phyloP scores from a whole-genome alignment of 2,329 filamentous ascomycete species.

The Aspergillus pseudoglaucus region DNA sequence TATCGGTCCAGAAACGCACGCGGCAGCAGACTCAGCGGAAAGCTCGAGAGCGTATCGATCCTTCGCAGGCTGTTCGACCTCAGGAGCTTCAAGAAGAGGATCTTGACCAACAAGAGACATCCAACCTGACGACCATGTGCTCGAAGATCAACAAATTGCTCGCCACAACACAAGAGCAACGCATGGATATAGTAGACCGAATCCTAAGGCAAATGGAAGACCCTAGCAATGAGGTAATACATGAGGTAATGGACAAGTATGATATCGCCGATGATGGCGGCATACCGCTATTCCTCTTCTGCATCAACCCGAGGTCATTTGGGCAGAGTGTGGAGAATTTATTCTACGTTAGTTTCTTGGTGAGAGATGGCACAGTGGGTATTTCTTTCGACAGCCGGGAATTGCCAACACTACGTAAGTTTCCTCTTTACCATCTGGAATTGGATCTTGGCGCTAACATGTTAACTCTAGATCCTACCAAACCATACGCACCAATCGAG shows the following conservation, averaged over 20 bases:
- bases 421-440: background rate
- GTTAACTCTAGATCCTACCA: constrained; percentile 36
- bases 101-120: constrained; percentile 67
- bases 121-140: constrained; percentile 73
- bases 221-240: constrained; percentile 32
- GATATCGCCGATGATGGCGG: constrained; percentile 63
- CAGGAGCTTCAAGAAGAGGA: constrained; percentile 70
- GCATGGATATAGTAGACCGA: constrained; percentile 44
- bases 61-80: constrained; percentile 64
- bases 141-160: constrained; percentile 64
- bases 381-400: constrained; percentile 67
- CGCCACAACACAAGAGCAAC: constrained; percentile 33
- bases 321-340: constrained; percentile 94
- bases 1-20: constrained; percentile 80
- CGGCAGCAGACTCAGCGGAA: constrained; percentile 65
- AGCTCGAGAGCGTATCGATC: constrained; percentile 60
- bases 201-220: constrained; percentile 31
- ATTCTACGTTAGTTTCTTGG: constrained; percentile 92
- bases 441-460: background rate
- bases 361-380: constrained; percentile 73
- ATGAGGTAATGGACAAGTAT: constrained; percentile 56
- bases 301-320: constrained; percentile 83
- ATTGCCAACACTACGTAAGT: constrained; percentile 74
- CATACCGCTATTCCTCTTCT: constrained; percentile 76
- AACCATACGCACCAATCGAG: constrained; percentile 44